Evolutionary conservation across 768 basidiomycete species (phyloP).

Genomic region (Terana coerulea): DNA sequence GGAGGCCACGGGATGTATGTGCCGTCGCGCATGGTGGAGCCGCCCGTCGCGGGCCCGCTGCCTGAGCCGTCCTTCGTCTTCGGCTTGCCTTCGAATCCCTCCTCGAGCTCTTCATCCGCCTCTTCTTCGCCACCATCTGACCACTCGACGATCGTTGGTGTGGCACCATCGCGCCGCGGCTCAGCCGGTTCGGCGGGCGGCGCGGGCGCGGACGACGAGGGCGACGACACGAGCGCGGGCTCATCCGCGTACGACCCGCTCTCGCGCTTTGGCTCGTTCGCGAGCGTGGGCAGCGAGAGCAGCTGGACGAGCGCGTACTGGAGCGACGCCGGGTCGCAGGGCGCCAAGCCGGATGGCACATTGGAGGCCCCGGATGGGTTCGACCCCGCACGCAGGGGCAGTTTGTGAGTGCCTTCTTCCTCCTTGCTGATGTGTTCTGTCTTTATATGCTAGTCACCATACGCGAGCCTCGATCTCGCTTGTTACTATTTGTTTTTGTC

Average conservation of each 20-base stretch:
- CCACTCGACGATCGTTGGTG: conserved; percentile 2
- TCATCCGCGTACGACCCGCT: conserved; percentile 12
- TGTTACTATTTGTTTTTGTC: neutral
- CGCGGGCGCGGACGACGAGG: conserved; percentile 19
- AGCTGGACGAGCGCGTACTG: conserved; percentile 26
- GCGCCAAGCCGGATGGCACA: neutral
- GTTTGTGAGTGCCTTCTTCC: conserved; percentile 18
- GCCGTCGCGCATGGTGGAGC: conserved; percentile 15
- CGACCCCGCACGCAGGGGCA: conserved; percentile 15
- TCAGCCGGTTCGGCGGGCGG: neutral
- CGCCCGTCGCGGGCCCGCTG: conserved; percentile 24
- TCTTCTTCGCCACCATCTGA: conserved; percentile 14
- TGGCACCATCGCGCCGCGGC: conserved; percentile 5
- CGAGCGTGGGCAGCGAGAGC: conserved; percentile 25
- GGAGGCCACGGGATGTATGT: conserved; percentile 9
- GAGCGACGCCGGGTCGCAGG: conserved; percentile 18
- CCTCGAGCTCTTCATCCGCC: neutral
- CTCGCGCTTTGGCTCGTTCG: conserved; percentile 22
- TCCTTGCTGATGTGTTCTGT: neutral
- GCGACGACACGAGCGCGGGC: conserved; percentile 15
- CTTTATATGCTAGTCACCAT: neutral
- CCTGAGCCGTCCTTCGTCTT: conserved; percentile 26
- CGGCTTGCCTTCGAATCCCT: conserved; percentile 18
- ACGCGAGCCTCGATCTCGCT: neutral
- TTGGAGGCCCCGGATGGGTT: neutral